phyloP scores from a whole-genome alignment of 805 yeast species.

The Cyberlindnera mycetangii region DNA sequence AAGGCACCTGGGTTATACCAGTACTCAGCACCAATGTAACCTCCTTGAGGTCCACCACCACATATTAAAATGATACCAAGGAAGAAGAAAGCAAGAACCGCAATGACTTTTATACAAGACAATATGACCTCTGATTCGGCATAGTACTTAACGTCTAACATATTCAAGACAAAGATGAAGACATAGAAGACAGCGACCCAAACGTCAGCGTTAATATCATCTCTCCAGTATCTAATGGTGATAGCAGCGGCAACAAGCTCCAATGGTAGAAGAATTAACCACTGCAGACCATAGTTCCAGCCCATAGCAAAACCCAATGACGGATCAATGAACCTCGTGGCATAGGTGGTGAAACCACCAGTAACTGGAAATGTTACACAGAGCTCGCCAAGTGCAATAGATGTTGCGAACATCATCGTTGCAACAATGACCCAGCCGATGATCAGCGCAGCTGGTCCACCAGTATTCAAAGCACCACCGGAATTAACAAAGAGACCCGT shows the following conservation, averaged over 20 bases:
- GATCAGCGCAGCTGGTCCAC: conserved; percentile 64
- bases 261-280: conserved; percentile 52
- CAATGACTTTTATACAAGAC: conserved; percentile 43
- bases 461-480: conserved; percentile 51
- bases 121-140: conserved; percentile 55
- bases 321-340: conserved; percentile 52
- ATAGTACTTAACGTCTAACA: conserved; percentile 49
- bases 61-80: conserved; percentile 45
- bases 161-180: conserved; percentile 44
- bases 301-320: conserved; percentile 52
- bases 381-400: conserved; percentile 54
- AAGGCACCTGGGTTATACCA: conserved; percentile 55
- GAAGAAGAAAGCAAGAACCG: conserved; percentile 47
- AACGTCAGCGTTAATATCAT: conserved; percentile 46
- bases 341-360: conserved; percentile 50
- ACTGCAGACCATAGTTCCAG: conserved; percentile 51
- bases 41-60: conserved; percentile 52
- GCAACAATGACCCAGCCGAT: conserved; percentile 55
- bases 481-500: conserved; percentile 69
- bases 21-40: conserved; percentile 46
- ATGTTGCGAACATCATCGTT: conserved; percentile 54
- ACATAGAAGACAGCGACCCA: conserved; percentile 55
- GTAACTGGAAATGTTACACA: conserved; percentile 52
- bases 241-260: conserved; percentile 60
- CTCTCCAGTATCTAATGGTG: conserved; percentile 54